phyloP scores from a whole-genome alignment of 306 rosid genomes.

The Dryas drummondii region DNA sequence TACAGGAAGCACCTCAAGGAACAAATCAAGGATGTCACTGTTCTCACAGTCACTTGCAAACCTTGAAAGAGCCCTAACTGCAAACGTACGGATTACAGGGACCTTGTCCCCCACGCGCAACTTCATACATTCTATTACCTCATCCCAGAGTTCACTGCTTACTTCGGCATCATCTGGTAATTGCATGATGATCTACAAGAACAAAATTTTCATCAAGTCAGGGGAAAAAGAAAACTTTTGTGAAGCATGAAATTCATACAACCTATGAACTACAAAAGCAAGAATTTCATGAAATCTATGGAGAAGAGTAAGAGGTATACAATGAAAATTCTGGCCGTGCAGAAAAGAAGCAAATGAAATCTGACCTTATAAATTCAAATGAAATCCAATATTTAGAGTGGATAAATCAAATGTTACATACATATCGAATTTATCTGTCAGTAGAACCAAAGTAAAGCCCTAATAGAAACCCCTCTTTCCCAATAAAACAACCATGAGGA shows the following conservation, averaged over 20 bases:
- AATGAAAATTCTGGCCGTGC: background rate
- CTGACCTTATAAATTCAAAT: background rate
- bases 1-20: constrained; percentile 64
- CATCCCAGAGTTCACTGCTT: constrained; percentile 83
- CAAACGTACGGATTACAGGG: constrained; percentile 70
- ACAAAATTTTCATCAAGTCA: constrained; percentile 15
- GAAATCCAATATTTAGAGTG: background rate
- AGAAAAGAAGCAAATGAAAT: background rate
- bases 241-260: background rate
- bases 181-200: constrained; percentile 76
- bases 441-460: background rate
- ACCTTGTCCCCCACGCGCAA: constrained; percentile 67
- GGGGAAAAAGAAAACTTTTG: background rate
- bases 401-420: background rate
- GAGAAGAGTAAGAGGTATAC: background rate
- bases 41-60: constrained; percentile 79
- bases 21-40: constrained; percentile 73
- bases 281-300: background rate
- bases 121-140: constrained; percentile 82
- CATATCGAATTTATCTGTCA: background rate
- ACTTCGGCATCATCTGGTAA: constrained; percentile 95
- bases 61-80: constrained; percentile 92
- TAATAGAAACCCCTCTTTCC: background rate
- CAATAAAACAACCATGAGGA: background rate
- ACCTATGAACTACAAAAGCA: background rate